Evolutionary conservation across 371 early-diverging fungal genomes (phyloP), one percentile per base, ranked within the genome.

Genomic region (Nematocida sp.): DNA sequence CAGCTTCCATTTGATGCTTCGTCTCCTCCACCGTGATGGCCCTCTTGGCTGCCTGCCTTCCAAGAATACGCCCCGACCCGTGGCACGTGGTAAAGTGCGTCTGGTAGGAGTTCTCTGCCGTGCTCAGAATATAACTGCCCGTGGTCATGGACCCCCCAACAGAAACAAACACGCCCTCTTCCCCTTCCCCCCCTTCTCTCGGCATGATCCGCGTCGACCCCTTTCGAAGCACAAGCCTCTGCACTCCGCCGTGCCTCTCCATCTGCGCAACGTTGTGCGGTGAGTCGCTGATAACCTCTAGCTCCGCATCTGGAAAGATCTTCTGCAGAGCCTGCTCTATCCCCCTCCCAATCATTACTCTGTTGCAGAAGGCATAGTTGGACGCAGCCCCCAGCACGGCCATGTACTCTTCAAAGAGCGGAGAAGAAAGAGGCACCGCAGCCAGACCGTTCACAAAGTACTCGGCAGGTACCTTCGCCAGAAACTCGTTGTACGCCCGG

Each of bases 131-230:
- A 70, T 84, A 84, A 23, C 76, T 66, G 21, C 49, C 67, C 32
- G 84, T 84, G 11, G 78, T 79, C 84, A 84, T 84, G 19, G 82
- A 82, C 0, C 84, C 84, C 0, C 84, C 84, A 15, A 84, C 79
- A 17, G 57, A 34, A 38, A 32, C 11, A 56, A 37, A 37, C 13
- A n/a, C n/a, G 11, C 43, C 43, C 43, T 13, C 43, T 11, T n/a
- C n/a, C 11, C 40, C n/a, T n/a, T 38, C 11, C 36, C 11, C n/a
- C 15, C 27, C 27, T 45, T 11, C 77, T 55, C 7, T 2, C 25
- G 65, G 37, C 11, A 11, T 11, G 15, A 75, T 50, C 45, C 63
- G 25, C 17, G 80, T 56, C 5, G 81, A 79, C 2, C 84, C 84
- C 67, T 84, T 84, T 57, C 84, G 52, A n/a, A 79, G 56, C 1